Evolutionary conservation across 176 grass and related monocot species (phyloP), one percentile per base, ranked within the genome.

Genomic region (Oryza officinalis): DNA sequence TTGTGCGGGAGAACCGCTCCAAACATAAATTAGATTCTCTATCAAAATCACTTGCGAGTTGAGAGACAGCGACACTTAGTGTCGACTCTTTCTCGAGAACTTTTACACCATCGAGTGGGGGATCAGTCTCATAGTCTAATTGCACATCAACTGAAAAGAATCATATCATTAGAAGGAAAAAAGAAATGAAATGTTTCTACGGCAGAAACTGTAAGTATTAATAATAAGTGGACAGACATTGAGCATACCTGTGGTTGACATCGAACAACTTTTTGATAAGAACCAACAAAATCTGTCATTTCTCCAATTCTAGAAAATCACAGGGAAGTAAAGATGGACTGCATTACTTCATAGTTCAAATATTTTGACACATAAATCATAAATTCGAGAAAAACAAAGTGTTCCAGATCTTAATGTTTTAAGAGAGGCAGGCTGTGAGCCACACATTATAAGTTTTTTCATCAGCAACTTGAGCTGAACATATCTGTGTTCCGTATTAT

Each of bases 1-100:
- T 89, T 67, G 82, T 81, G 64, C 59, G 66, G 72, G 75, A 95
- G 87, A 98, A 95, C 14, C 83, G 82, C 6, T 80, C 82, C 89
- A 98, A 87, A 35, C 79, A 87, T 73, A 98, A 78, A 86, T 91
- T 95, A 6, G 96, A 98, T 20, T 95, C 91, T 88, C 76, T 88
- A 80, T 98, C 96, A 27, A 98, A 98, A 86, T 98, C 96, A 85
- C 80, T 82, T 27, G 91, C 96, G 61, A 98, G 93, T 15, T 93
- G 96, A 77, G 85, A 93, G 45, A 98, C 43, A 17, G 92, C 96
- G 3, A 84, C 86, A 76, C 89, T 91, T 35, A 98, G 87, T 27
- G 82, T 79, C 0, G 68, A 93, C 67, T 92, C 63, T 66, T 94
- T 97, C 71, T 80, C 76, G 1, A 81, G 69, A 26, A 31, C 35